Evolutionary conservation across 2,329 filamentous ascomycete species (phyloP).

Genomic region (Uncinocarpus reesii): DNA sequence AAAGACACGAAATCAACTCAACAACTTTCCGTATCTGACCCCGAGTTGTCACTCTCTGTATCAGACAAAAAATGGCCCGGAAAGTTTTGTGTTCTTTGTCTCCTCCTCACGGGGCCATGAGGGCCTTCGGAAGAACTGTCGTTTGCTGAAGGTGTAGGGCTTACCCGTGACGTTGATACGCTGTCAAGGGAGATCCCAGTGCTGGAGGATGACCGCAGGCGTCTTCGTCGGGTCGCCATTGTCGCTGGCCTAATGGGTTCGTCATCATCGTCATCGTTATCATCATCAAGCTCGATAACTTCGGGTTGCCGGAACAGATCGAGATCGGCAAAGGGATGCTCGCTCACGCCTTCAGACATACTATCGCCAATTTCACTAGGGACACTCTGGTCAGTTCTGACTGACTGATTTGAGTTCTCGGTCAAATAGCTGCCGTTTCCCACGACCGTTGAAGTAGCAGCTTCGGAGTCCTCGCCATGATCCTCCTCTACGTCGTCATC

Average conservation of each 20-base stretch:
- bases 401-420: neutral
- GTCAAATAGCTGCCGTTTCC: constrained; percentile 16
- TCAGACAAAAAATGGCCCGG: too few relatives aligned
- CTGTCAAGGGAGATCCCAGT: neutral
- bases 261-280: constrained; percentile 13
- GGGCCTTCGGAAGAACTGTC: constrained; percentile 8
- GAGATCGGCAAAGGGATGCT: neutral
- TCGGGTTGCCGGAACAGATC: neutral
- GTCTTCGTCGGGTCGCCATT: constrained; percentile 6
- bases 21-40: too few relatives aligned
- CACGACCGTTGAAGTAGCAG: constrained; percentile 16
- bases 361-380: constrained; percentile 24
- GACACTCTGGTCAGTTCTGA: constrained; percentile 19
- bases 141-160: neutral
- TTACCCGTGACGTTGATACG: neutral
- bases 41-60: too few relatives aligned
- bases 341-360: constrained; percentile 4
- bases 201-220: neutral
- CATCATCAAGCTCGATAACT: constrained; percentile 1
- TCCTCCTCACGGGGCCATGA: neutral
- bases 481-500: constrained; percentile 15
- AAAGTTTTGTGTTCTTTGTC: too few relatives aligned
- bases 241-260: constrained; percentile 10
- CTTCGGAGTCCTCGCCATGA: constrained; percentile 12
- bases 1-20: too few relatives aligned